Conservation (phyloP, 257 asterid genomes). For the Osmanthus fragrans region DNA sequence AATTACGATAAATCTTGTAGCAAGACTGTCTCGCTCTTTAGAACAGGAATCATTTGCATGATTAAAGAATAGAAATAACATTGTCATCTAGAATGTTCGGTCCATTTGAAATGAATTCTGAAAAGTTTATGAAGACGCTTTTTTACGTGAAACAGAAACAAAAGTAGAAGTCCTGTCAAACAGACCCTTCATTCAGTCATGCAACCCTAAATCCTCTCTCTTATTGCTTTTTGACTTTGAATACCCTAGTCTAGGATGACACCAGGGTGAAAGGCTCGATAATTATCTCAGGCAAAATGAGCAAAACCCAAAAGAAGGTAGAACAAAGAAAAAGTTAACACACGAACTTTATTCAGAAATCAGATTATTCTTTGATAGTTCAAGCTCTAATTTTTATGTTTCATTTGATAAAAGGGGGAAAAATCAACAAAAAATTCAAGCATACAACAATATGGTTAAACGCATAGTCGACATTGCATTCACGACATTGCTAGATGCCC, state of each 20-base stretch:
- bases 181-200: conserved; percentile 1
- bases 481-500: neutral
- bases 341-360: too few species aligned
- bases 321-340: neutral
- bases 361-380: too few species aligned
- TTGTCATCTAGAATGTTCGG: conserved; percentile 8
- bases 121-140: too few species aligned
- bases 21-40: too few species aligned
- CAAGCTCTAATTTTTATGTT: neutral
- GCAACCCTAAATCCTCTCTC: neutral
- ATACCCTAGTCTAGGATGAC: neutral
- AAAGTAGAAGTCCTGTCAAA: too few species aligned
- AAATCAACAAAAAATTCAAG: neutral
- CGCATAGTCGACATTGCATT: neutral
- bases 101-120: too few species aligned
- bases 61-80: neutral
- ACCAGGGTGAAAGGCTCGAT: conserved; percentile 1
- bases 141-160: too few species aligned
- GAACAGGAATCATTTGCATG: too few species aligned
- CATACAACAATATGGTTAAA: conserved; percentile 9
- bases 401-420: neutral
- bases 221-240: conserved; percentile 8
- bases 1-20: too few species aligned
- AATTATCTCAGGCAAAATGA: too few species aligned
- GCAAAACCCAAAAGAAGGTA: too few species aligned